Evolutionary conservation across 2,329 filamentous ascomycete genomes (phyloP).

Genomic region (Claviceps capensis): DNA sequence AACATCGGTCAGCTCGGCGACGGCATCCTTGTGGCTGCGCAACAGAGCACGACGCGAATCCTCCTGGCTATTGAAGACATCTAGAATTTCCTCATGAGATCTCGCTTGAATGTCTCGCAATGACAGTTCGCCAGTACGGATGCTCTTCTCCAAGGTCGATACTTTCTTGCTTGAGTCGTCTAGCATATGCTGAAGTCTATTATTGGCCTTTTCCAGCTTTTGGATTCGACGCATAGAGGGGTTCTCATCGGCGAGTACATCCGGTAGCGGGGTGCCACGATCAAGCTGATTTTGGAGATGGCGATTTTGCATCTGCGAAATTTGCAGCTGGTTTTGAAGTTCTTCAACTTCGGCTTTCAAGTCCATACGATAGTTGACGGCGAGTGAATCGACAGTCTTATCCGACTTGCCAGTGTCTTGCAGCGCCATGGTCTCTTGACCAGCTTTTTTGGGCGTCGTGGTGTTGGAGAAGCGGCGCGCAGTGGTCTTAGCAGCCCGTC

Average conservation of each 20-base stretch:
- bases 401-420: conserved; percentile 76
- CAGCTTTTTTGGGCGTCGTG: conserved; percentile 64
- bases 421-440: conserved; percentile 42
- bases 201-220: conserved; percentile 87
- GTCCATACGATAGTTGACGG: conserved; percentile 81
- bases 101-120: conserved; percentile 84
- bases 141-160: conserved; percentile 72
- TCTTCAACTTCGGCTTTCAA: conserved; percentile 82
- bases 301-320: conserved; percentile 88
- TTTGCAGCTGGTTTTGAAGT: conserved; percentile 84
- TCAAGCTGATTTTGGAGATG: conserved; percentile 83
- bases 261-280: conserved; percentile 46
- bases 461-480: conserved; percentile 54
- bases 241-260: conserved; percentile 62
- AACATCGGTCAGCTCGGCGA: conserved; percentile 73
- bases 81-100: conserved; percentile 87
- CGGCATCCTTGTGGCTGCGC: conserved; percentile 71
- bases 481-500: conserved; percentile 41
- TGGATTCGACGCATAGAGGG: conserved; percentile 71
- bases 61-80: conserved; percentile 86
- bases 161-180: conserved; percentile 91
- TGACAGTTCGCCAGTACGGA: conserved; percentile 76
- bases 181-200: conserved; percentile 80
- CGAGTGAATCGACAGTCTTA: conserved; percentile 64
- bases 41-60: conserved; percentile 71